phyloP scores from a whole-genome alignment of 495 filamentous ascomycete genomes.

The Xylaria bambusicola region DNA sequence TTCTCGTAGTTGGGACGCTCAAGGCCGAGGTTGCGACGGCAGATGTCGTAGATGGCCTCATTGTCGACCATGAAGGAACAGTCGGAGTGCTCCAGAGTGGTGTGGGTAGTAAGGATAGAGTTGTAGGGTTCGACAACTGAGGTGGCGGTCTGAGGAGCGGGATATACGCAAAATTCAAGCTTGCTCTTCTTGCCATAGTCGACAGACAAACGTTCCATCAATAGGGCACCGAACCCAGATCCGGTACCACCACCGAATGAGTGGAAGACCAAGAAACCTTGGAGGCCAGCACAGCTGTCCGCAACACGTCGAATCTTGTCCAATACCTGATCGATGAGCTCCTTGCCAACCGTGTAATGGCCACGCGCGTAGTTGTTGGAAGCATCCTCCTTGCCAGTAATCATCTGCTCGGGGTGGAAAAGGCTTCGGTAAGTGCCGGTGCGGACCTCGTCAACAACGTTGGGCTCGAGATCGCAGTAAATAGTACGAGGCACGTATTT shows the following conservation, averaged over 20 bases:
- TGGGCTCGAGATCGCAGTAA: slow-evolving; percentile 99
- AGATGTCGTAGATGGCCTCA: slow-evolving; percentile 99
- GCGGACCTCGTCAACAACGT: slow-evolving; percentile 99
- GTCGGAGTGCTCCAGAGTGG: slow-evolving; percentile 98
- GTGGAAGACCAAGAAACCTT: slow-evolving; percentile 99
- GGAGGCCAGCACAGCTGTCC: slow-evolving; percentile 95
- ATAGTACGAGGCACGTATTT: slow-evolving; percentile 99
- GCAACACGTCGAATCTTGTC: slow-evolving; percentile 95
- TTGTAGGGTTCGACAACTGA: slow-evolving; percentile 99
- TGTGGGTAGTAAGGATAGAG: slow-evolving; percentile 98
- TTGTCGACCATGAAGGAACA: slow-evolving; percentile 99
- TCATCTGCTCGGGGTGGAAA: slow-evolving; percentile 99
- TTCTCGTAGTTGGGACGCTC: slow-evolving; percentile 97
- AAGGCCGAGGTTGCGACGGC: slow-evolving; percentile 93
- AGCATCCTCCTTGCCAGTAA: slow-evolving; percentile 98
- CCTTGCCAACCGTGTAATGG: slow-evolving; percentile 98
- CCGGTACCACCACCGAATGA: slow-evolving; percentile 99
- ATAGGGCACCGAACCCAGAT: slow-evolving; percentile 94
- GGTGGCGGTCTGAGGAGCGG: slow-evolving; percentile 92
- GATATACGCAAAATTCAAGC: slow-evolving; percentile 98
- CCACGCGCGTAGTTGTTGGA: slow-evolving; percentile 99
- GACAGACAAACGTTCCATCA: slow-evolving; percentile 96
- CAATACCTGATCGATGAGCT: slow-evolving; percentile 94
- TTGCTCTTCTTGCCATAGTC: slow-evolving; percentile 99
- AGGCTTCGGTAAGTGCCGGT: slow-evolving; percentile 93